Evolutionary conservation across 345 rosid species (phyloP), one percentile per base, ranked within the genome.

Genomic region (Eucalyptus marginata): DNA sequence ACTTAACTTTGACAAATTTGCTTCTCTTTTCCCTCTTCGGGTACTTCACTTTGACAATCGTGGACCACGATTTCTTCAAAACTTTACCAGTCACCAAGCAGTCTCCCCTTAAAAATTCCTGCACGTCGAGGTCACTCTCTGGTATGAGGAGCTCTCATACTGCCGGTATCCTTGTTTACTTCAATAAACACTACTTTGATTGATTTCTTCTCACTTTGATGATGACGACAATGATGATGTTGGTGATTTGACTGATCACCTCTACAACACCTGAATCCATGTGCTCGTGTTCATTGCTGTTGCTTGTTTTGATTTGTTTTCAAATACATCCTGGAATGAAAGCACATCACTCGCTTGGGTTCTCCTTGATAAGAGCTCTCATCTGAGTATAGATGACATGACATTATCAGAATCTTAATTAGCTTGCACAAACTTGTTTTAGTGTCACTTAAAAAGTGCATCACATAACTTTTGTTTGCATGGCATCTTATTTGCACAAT

Each of bases 51-150:
- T 47, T 47, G 49, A 47, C 4, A 47, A 47, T 93, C 95, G 27
- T 98, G 99, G 99, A 93, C 96, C 56, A 89, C 93, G 16, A 96
- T 94, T 62, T 95, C 99, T 89, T 97, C 99, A 8, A 97, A 98
- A 92, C 98, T 94, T 86, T 98, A 94, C 93, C 91, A 95, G 93
- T 97, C 99, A 47, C 99, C 98, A 49, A 97, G 96, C 93, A 97
- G 95, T 93, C 93, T 98, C 87, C 98, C 99, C 27, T 90, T 98
- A 50, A 98, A 96, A 94, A 98, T 98, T 87, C 99, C 98, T 91
- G 93, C 99, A 51, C 95, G 99, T 98, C 97, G 91, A 92, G 99
- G 99, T 92, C 99, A 97, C 87, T 88, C 96, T 93, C 92, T 98
- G 98, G 99, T 97, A 95, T 33, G 59, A 50, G 86, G 13, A 17